Evolutionary conservation across 345 rosid species (phyloP).

Genomic region (Mercurialis annua): DNA sequence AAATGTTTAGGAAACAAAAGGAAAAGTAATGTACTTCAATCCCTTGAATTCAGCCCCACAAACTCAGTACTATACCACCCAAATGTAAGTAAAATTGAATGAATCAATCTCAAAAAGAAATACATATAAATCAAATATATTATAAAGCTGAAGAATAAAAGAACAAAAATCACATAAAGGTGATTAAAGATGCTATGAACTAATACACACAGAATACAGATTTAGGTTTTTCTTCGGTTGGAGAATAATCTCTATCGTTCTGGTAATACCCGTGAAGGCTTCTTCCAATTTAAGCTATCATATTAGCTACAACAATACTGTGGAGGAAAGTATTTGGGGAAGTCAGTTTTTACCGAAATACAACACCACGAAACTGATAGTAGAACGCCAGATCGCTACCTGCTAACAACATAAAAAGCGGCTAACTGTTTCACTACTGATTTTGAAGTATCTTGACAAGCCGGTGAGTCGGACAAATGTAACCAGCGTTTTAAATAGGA

Average conservation of each 20-base stretch:
- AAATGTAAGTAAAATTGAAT: neutral
- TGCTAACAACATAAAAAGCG: neutral
- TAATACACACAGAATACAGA: neutral
- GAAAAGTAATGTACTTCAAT: neutral
- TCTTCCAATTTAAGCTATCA: conserved; percentile 10
- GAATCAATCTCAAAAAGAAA: neutral
- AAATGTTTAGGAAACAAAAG: no score
- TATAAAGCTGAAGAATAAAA: neutral
- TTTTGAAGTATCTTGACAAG: neutral
- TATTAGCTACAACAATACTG: neutral
- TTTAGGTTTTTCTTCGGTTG: no score
- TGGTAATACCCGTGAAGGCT: neutral
- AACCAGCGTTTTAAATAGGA: conserved; percentile 22
- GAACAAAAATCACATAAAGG: neutral
- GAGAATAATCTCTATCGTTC: neutral
- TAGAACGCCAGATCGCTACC: neutral
- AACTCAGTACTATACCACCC: neutral
- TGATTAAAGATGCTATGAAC: conserved; percentile 4
- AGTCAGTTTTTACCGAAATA: neutral
- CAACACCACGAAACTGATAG: neutral
- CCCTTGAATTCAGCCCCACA: neutral
- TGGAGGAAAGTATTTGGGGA: neutral
- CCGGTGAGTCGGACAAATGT: neutral
- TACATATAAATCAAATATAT: neutral
- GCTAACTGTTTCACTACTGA: neutral